phyloP scores from a whole-genome alignment of 1,139 yeast species.

The Pichia sp. region DNA sequence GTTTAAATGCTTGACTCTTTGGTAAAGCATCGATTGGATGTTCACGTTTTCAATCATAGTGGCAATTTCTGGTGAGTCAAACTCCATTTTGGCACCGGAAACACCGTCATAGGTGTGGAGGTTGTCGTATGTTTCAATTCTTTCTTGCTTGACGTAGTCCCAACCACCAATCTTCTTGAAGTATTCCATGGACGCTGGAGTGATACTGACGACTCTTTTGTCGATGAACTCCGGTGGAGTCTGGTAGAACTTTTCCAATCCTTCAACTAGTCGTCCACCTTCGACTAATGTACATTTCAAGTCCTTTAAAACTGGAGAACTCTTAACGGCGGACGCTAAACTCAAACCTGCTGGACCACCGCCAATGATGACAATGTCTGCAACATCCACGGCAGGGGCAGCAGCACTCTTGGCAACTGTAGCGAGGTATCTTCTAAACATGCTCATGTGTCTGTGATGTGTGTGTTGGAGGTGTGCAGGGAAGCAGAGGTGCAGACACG shows the following conservation, averaged over 20 bases:
- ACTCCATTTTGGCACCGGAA: conserved; percentile 64
- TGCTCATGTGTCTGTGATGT: neutral
- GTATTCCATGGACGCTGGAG: conserved; percentile 74
- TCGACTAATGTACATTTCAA: conserved; percentile 73
- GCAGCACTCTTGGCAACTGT: conserved; percentile 21
- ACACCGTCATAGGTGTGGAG: conserved; percentile 88
- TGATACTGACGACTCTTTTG: conserved; percentile 82
- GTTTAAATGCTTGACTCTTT: conserved; percentile 52
- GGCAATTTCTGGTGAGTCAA: conserved; percentile 66
- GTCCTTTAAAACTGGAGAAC: conserved; percentile 58
- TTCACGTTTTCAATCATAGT: conserved; percentile 90
- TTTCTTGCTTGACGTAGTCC: conserved; percentile 61
- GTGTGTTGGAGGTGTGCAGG: neutral
- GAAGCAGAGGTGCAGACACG: too few species aligned
- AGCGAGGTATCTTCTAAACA: conserved; percentile 33
- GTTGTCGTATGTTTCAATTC: conserved; percentile 78
- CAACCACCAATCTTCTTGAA: conserved; percentile 74
- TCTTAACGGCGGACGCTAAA: conserved; percentile 71
- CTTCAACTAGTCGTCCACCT: conserved; percentile 53
- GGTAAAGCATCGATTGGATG: conserved; percentile 69
- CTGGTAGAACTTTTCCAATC: conserved; percentile 50
- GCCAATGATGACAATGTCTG: conserved; percentile 87
- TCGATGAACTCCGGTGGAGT: conserved; percentile 62
- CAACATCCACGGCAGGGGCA: conserved; percentile 23
- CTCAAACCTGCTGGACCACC: conserved; percentile 99